phyloP scores from a whole-genome alignment of 2,329 filamentous ascomycete species.

The Apiospora pterosperma region DNA sequence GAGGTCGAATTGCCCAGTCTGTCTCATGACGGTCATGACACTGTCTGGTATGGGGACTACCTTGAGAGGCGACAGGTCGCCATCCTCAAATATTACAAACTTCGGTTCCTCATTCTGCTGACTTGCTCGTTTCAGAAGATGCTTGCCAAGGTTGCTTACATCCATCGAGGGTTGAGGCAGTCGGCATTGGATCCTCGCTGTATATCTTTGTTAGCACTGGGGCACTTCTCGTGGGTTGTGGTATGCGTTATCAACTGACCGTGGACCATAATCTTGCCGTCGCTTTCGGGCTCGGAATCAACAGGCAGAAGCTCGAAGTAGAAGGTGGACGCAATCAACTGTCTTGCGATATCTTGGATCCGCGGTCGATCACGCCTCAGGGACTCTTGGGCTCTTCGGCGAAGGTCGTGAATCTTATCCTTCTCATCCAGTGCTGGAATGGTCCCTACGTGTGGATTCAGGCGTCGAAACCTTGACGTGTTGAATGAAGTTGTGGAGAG shows the following conservation, averaged over 20 bases:
- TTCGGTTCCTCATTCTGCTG: not conserved
- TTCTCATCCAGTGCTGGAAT: conserved; percentile 9
- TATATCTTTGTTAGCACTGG: not conserved
- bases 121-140: not conserved
- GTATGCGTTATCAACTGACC: not conserved
- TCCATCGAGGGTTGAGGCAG: conserved; percentile 4
- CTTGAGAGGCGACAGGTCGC: not conserved
- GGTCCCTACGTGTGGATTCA: conserved; percentile 5
- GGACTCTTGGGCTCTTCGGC: not conserved
- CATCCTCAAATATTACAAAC: not conserved
- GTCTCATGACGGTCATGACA: conserved; percentile 1
- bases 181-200: conserved; percentile 8
- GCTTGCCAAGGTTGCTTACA: conserved; percentile 2
- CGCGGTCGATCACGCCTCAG: not conserved
- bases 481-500: not conserved
- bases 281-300: not conserved
- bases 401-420: conserved; percentile 8
- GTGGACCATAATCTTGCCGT: not conserved
- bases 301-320: conserved; percentile 7
- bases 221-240: not conserved
- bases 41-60: not conserved
- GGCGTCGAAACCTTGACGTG: not conserved
- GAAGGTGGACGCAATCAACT: conserved; percentile 9
- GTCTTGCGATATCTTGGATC: conserved; percentile 4
- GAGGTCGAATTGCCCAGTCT: not conserved